phyloP scores from a whole-genome alignment of 2,329 filamentous ascomycete genomes.

The Cercospora zeae-maydis region DNA sequence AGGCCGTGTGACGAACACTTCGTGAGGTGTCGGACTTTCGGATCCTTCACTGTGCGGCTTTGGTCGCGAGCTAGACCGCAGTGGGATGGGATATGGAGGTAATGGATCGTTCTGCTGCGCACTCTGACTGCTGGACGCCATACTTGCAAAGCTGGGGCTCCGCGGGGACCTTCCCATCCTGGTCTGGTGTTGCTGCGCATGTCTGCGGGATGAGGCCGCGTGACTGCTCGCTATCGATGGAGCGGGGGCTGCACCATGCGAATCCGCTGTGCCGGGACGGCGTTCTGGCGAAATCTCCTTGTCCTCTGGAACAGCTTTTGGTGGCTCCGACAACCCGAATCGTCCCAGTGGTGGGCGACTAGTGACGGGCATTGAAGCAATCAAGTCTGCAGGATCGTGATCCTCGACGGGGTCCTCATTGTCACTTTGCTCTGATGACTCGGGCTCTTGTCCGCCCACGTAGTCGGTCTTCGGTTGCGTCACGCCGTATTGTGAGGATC shows the following conservation, averaged over 20 bases:
- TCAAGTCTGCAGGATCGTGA: constrained; percentile 29
- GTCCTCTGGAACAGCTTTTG: constrained; percentile 36
- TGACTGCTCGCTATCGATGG: constrained; percentile 34
- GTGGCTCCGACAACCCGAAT: constrained; percentile 32
- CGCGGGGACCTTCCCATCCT: constrained; percentile 42
- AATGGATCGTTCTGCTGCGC: constrained; percentile 31
- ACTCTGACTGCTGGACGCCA: constrained; percentile 37
- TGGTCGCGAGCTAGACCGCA: constrained; percentile 78
- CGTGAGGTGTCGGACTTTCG: constrained; percentile 67
- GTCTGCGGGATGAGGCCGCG: constrained; percentile 25
- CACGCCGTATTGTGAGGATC: constrained; percentile 36
- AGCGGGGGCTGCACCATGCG: constrained; percentile 33
- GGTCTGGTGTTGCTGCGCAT: constrained; percentile 19
- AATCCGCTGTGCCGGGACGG: constrained; percentile 32
- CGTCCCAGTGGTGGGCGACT: constrained; percentile 30
- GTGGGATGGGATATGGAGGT: constrained; percentile 90
- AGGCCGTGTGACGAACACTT: constrained; percentile 25
- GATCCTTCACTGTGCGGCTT: constrained; percentile 70
- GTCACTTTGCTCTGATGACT: constrained; percentile 31
- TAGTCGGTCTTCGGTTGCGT: constrained; percentile 29
- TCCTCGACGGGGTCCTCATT: constrained; percentile 26
- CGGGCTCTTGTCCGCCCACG: constrained; percentile 8
- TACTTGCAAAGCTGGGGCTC: constrained; percentile 63
- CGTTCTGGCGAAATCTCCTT: constrained; percentile 37
- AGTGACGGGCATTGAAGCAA: constrained; percentile 27